Conservation (phyloP, 768 basidiomycete genomes). For the Auricularia auricula-judae region DNA sequence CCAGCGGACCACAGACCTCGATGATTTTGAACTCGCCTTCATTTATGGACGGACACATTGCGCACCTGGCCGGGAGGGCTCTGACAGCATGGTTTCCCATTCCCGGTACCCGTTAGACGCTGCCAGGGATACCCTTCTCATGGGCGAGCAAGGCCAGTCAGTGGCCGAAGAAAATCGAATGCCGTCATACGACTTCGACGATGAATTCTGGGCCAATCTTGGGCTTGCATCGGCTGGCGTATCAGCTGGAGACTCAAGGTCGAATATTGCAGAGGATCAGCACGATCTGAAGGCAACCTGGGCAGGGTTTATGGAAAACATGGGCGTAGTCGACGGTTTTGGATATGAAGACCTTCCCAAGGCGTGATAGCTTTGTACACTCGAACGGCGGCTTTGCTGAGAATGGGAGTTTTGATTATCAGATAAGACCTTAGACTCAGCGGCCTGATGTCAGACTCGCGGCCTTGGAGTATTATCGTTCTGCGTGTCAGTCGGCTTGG, state of each 20-base stretch:
- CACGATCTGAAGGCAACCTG: not conserved
- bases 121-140: too few relatives aligned
- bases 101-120: too few relatives aligned
- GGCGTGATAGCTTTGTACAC: not conserved
- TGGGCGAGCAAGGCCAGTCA: too few relatives aligned
- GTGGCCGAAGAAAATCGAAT: too few relatives aligned
- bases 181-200: too few relatives aligned
- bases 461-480: too few relatives aligned
- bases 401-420: not conserved
- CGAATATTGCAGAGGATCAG: not conserved
- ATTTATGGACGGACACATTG: not conserved
- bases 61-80: not conserved
- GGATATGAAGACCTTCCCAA: not conserved
- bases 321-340: not conserved
- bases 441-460: too few relatives aligned
- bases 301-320: not conserved
- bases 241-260: not conserved
- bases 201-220: not conserved
- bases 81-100: not conserved
- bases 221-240: too few relatives aligned
- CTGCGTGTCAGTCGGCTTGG: too few relatives aligned
- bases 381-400: not conserved
- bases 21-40: not conserved
- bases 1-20: not conserved
- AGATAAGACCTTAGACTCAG: too few relatives aligned